These are phyloP conservation scores for Tulasnella sp. DNA, from an alignment of 768 basidiomycete species.

Conservation along the genomic window DNA sequence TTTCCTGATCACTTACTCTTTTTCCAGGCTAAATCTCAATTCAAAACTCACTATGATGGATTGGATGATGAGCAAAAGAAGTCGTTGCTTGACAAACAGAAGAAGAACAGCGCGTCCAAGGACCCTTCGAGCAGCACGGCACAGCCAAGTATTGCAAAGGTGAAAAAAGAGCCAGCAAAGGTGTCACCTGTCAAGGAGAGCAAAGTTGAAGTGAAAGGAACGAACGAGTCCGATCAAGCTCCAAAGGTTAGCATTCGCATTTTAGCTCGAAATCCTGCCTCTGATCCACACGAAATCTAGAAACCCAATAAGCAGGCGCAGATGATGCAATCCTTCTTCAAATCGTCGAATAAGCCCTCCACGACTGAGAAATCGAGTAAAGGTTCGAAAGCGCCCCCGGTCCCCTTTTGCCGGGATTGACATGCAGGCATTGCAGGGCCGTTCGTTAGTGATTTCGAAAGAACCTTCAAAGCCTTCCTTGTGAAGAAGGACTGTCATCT, in stretches of 20 bases:
- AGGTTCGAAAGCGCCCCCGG: neutral
- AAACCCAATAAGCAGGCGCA: slow-evolving; percentile 47
- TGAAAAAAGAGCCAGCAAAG: slow-evolving; percentile 47
- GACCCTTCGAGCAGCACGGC: slow-evolving; percentile 1
- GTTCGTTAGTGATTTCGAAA: slow-evolving; percentile 53
- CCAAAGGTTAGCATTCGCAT: neutral
- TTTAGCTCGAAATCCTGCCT: neutral
- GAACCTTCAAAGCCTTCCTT: slow-evolving; percentile 66
- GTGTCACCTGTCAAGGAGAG: slow-evolving; percentile 28
- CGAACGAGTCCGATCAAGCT: neutral
- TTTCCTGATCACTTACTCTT: neutral
- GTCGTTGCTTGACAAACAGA: slow-evolving; percentile 15
- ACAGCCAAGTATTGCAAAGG: neutral
- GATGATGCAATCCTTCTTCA: slow-evolving; percentile 69
- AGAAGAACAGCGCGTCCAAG: slow-evolving; percentile 15
- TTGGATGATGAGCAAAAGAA: slow-evolving; percentile 35
- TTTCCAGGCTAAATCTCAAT: slow-evolving; percentile 46
- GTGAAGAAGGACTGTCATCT: slow-evolving; percentile 62
- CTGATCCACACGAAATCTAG: neutral
- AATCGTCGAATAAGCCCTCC: slow-evolving; percentile 35
- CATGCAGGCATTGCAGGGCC: slow-evolving; percentile 22
- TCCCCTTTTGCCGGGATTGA: neutral
- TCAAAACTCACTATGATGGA: slow-evolving; percentile 42
- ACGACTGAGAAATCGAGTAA: neutral
- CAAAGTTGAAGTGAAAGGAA: neutral